Evolutionary conservation across 2,329 filamentous ascomycete species (phyloP), one percentile per base, ranked within the genome.

Genomic region (Fusarium miscanthi): DNA sequence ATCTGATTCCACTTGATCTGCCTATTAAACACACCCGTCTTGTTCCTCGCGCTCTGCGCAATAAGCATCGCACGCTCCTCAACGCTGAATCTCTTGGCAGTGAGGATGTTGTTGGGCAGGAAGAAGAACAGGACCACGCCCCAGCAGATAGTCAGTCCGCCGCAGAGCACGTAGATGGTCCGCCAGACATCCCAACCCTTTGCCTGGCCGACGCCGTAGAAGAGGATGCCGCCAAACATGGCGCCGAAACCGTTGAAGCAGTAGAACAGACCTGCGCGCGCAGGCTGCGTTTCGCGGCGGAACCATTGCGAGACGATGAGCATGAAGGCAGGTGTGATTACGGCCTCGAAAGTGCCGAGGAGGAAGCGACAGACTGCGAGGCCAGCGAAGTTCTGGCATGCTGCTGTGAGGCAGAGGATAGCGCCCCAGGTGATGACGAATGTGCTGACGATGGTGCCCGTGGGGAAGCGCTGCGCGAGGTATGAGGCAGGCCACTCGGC

Each of bases 11-110:
- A 80, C 69, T 87, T 87, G 77, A 88, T 85, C n/a, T 79, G 81
- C 54, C 82, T 80, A 74, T 85, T 87, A 23, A 86, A 81, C 17
- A 88, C 82, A 25, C 85, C 85, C 1, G 84, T 85, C 57, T 81
- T 78, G 57, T 87, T 84, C 2, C 82, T 78, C 5, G 82, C 87
- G 42, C 93, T 86, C 78, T 91, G 93, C 65, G 87, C 88, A 5
- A 92, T 90, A 0, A 87, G 91, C 53, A 89, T 83, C 19, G 76
- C 77, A 4, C 77, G 74, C 59, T 79, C 77, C 46, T 77, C 74
- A 4, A 76, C 49, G 0, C 70, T 75, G 58, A 68, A 78, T 2
- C 74, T 59, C 65, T 76, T 73, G 0, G 77, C 77, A 48, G 82
- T 81, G 69, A 85, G 79, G 27, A 84, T 84, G 6, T 82, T 84